Percentiles rank a stretch among this genome's conserved stretches.
phyloP scores from a whole-genome alignment of 257 asterid genomes.

The Fraxinus cuspidata region DNA sequence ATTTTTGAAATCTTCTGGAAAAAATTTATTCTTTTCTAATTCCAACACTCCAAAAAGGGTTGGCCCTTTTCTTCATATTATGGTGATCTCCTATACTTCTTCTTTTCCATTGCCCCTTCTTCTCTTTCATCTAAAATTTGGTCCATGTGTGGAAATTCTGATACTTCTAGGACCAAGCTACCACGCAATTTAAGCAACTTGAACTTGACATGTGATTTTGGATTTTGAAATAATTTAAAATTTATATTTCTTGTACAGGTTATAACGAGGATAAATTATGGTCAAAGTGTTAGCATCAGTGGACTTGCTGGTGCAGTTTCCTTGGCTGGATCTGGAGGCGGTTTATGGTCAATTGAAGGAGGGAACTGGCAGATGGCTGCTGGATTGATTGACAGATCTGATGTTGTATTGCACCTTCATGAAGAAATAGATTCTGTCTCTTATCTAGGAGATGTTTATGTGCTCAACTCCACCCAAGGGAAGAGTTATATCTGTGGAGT shows the following conservation, averaged over 20 bases:
- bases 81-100: not conserved
- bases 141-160: not conserved
- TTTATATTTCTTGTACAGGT: slow-evolving; percentile 47
- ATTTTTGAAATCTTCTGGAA: not conserved
- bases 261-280: slow-evolving; percentile 90
- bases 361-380: slow-evolving; percentile 99
- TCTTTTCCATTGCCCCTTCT: not conserved
- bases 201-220: slow-evolving; percentile 4
- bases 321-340: slow-evolving; percentile 90
- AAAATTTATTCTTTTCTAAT: not conserved
- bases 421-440: slow-evolving; percentile 86
- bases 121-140: not conserved
- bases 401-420: slow-evolving; percentile 66
- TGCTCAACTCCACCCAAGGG: slow-evolving; percentile 79
- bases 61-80: not conserved
- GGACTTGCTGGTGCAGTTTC: slow-evolving; percentile 98
- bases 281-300: slow-evolving; percentile 87
- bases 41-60: not conserved
- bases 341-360: slow-evolving; percentile 86
- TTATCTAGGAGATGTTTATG: slow-evolving; percentile 56
- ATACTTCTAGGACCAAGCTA: not conserved
- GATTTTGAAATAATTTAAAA: slow-evolving; percentile 16
- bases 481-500: slow-evolving; percentile 68
- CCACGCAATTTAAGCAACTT: not conserved
- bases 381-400: slow-evolving; percentile 67